Conservation (phyloP, 2,329 filamentous ascomycete species). For the Xylaria sp. region DNA sequence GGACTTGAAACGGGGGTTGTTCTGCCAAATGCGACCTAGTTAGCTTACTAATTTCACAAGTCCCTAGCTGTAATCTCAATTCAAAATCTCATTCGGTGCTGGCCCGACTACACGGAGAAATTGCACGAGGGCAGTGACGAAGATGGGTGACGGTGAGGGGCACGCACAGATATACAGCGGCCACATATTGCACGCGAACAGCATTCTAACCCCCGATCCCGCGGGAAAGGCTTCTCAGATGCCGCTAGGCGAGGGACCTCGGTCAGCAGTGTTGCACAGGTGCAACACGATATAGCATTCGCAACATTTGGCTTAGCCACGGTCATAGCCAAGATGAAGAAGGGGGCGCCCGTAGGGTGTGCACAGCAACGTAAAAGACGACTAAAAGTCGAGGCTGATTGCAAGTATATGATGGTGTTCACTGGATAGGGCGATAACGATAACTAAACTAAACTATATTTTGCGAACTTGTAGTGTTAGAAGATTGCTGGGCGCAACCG, state of each 20-base stretch:
- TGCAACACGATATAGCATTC: conserved; percentile 68
- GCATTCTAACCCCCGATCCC: conserved; percentile 72
- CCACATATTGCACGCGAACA: conserved; percentile 78
- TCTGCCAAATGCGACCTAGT: conserved; percentile 49
- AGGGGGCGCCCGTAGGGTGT: not conserved
- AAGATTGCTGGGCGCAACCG: not conserved
- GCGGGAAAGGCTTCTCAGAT: conserved; percentile 69
- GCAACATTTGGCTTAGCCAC: conserved; percentile 33
- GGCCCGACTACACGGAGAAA: not conserved
- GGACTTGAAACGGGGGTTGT: conserved; percentile 73
- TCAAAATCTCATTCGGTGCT: conserved; percentile 9
- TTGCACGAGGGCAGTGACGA: conserved; percentile 4
- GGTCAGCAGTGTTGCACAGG: conserved; percentile 71
- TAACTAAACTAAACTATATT: not conserved
- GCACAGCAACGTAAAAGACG: not conserved
- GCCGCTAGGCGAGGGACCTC: conserved; percentile 62
- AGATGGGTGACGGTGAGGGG: conserved; percentile 7
- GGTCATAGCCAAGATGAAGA: conserved; percentile 36
- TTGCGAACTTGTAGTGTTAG: not conserved
- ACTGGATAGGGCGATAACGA: not conserved
- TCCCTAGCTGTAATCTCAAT: conserved; percentile 8
- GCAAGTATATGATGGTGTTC: not conserved
- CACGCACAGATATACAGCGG: conserved; percentile 70
- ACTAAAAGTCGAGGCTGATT: not conserved
- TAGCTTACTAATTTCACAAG: conserved; percentile 27